Evolutionary conservation across 495 filamentous ascomycete species (phyloP).

Genomic region (Penicillium coffeae): DNA sequence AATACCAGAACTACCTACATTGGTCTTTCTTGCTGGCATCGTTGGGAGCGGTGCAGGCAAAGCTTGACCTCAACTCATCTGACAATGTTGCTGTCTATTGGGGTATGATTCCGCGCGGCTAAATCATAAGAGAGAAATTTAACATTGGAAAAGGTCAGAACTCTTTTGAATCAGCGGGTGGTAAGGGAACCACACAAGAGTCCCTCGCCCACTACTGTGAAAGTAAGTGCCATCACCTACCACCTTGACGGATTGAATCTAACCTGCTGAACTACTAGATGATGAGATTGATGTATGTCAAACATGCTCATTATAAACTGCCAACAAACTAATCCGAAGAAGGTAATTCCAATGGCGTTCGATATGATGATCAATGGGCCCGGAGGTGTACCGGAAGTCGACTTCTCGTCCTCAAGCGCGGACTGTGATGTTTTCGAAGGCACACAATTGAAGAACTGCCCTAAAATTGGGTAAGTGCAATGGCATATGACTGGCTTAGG

Average conservation of each 20-base stretch:
- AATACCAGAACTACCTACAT: constrained; percentile 21
- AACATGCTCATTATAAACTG: neutral
- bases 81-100: constrained; percentile 61
- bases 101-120: constrained; percentile 37
- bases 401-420: constrained; percentile 58
- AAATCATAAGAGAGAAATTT: neutral
- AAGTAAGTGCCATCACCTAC: constrained; percentile 35
- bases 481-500: neutral
- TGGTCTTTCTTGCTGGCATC: constrained; percentile 26
- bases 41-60: constrained; percentile 33
- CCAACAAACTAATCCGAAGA: constrained; percentile 4
- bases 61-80: constrained; percentile 39
- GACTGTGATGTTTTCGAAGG: constrained; percentile 55
- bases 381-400: constrained; percentile 49
- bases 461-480: constrained; percentile 53
- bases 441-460: constrained; percentile 55
- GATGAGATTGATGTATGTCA: constrained; percentile 36
- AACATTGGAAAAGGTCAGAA: constrained; percentile 49
- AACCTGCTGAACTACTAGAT: constrained; percentile 14
- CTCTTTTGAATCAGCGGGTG: constrained; percentile 44
- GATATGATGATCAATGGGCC: constrained; percentile 49
- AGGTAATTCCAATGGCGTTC: constrained; percentile 63
- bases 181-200: constrained; percentile 47
- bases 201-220: constrained; percentile 56
- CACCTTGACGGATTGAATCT: neutral